Conservation (phyloP, 768 basidiomycete species). For the Lactarius evosmus region DNA sequence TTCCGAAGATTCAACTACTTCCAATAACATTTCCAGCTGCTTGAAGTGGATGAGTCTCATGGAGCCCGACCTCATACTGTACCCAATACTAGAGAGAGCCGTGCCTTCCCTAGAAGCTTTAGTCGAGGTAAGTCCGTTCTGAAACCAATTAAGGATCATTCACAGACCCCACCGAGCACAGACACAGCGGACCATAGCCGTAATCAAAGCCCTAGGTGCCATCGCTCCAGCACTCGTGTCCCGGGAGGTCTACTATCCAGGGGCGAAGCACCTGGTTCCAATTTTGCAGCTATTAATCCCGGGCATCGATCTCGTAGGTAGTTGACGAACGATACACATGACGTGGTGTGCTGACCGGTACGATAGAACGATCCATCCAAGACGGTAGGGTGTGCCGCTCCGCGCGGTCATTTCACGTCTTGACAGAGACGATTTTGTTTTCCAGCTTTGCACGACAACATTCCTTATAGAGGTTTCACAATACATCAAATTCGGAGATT, state of each 20-base stretch:
- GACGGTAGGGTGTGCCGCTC: conserved; percentile 48
- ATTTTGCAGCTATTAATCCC: conserved; percentile 80
- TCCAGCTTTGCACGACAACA: conserved; percentile 66
- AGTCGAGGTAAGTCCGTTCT: conserved; percentile 56
- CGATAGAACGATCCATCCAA: conserved; percentile 73
- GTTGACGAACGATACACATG: neutral
- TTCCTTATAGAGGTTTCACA: conserved; percentile 74
- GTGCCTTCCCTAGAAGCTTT: conserved; percentile 84
- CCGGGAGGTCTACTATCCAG: conserved; percentile 72
- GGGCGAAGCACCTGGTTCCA: conserved; percentile 76
- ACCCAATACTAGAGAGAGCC: conserved; percentile 77
- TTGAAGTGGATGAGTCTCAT: conserved; percentile 79
- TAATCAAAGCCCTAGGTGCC: conserved; percentile 81
- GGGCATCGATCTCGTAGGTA: conserved; percentile 77
- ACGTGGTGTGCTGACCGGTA: conserved; percentile 4
- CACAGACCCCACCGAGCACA: conserved; percentile 32
- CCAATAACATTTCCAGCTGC: conserved; percentile 72
- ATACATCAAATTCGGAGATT: conserved; percentile 69
- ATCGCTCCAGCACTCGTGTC: conserved; percentile 80
- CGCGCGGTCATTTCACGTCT: neutral
- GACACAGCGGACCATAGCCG: conserved; percentile 82
- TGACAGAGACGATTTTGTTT: conserved; percentile 20
- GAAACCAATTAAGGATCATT: neutral
- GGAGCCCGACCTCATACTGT: conserved; percentile 83
- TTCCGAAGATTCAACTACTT: conserved; percentile 73